These are phyloP conservation scores for Gypsophila paniculata DNA, from an alignment of 179 eudicot species.

Conservation along the genomic window DNA sequence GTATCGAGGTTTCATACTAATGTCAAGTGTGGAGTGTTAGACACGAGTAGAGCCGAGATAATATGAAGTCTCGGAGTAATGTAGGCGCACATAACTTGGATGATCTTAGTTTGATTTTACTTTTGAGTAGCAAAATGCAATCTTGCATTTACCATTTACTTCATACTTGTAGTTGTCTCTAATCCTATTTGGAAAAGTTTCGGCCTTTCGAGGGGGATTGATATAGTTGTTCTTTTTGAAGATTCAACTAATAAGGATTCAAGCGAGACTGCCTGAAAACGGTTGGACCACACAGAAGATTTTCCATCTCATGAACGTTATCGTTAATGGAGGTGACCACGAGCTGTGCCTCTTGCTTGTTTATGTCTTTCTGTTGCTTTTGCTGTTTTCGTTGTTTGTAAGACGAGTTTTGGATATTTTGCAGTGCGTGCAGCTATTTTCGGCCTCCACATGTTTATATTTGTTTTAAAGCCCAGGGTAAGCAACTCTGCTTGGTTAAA, in stretches of 20 bases:
- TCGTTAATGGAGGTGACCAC: too few relatives aligned
- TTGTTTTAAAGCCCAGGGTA: conserved; percentile 63
- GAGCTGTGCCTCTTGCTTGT: conserved; percentile 12
- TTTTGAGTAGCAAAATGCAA: not conserved
- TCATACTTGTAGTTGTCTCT: not conserved
- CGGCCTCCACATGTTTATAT: conserved; percentile 55
- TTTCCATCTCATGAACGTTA: too few relatives aligned
- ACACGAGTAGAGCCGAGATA: too few relatives aligned
- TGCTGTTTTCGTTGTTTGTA: conserved; percentile 1
- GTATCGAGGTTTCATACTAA: too few relatives aligned
- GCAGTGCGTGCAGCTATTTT: conserved; percentile 66
- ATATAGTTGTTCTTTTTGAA: too few relatives aligned
- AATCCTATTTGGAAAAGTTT: not conserved
- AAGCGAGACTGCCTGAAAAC: too few relatives aligned
- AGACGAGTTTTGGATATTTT: conserved; percentile 20
- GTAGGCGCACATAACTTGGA: not conserved
- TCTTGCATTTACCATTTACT: not conserved
- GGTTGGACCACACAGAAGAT: too few relatives aligned
- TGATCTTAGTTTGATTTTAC: not conserved
- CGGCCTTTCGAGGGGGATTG: too few relatives aligned
- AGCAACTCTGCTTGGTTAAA: conserved; percentile 6
- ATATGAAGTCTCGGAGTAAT: too few relatives aligned
- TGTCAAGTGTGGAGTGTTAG: too few relatives aligned
- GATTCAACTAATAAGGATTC: too few relatives aligned
- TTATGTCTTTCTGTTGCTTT: not conserved